Conservation (phyloP, 176 grass and related monocot genomes). For the Bonia amplexicaulis region DNA sequence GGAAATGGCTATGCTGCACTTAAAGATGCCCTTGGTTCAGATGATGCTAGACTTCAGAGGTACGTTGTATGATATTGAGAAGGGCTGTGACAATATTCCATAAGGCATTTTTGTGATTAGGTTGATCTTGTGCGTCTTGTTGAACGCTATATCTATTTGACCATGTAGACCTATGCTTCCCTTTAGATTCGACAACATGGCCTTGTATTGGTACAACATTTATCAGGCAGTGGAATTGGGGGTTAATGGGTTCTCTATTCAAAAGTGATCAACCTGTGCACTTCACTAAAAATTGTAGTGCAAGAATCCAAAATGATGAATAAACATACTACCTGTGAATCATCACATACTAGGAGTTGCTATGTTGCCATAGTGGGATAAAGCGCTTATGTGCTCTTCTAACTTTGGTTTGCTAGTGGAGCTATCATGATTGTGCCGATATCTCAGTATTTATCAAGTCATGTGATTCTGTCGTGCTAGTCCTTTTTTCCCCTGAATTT, state of each 20-base stretch:
- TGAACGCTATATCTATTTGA: not conserved
- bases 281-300: not conserved
- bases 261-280: not conserved
- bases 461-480: not conserved
- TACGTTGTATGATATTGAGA: not conserved
- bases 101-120: not conserved
- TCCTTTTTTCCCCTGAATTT: not conserved
- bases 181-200: not conserved
- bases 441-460: not conserved
- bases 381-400: not conserved
- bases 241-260: not conserved
- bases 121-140: not conserved
- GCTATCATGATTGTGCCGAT: not conserved
- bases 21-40: constrained; percentile 72
- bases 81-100: not conserved
- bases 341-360: not conserved
- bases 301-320: not conserved
- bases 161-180: not conserved
- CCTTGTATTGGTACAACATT: not conserved
- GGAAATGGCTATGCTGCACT: constrained; percentile 84
- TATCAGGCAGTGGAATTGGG: not conserved
- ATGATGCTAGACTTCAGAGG: constrained; percentile 85
- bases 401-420: not conserved
- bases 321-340: not conserved
- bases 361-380: not conserved